Percentiles rank a stretch among this genome's conserved stretches.
phyloP scores from a whole-genome alignment of 2,329 filamentous ascomycete species.

The Lecanosticta acicola region DNA sequence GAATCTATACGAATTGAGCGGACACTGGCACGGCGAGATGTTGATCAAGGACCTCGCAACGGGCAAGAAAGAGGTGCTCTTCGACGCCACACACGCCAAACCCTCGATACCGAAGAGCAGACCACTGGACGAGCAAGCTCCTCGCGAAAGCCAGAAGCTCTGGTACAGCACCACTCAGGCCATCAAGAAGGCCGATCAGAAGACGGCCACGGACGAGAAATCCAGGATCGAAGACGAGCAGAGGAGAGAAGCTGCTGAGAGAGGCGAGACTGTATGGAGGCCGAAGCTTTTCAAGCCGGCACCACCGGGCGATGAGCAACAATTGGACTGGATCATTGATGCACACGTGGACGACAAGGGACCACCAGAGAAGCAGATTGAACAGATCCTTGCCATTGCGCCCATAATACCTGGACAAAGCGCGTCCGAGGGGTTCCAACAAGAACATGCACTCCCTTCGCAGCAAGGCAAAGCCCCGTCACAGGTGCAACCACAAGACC shows the following conservation, averaged over 20 bases:
- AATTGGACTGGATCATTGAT: conserved; percentile 91
- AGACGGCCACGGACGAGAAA: conserved; percentile 87
- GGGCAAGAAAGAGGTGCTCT: conserved; percentile 81
- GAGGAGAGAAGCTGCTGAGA: conserved; percentile 75
- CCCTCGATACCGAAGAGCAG: conserved; percentile 68
- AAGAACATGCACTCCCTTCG: conserved; percentile 15
- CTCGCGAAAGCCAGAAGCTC: conserved; percentile 81
- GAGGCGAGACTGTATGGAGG: conserved; percentile 76
- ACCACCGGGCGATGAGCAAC: conserved; percentile 60
- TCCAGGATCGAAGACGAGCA: conserved; percentile 93
- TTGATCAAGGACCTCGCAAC: conserved; percentile 78
- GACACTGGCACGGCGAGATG: conserved; percentile 94
- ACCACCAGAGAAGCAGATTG: conserved; percentile 58
- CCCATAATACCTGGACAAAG: conserved; percentile 78
- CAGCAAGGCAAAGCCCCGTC: conserved; percentile 15
- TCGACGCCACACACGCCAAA: conserved; percentile 74
- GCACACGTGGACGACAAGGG: conserved; percentile 65
- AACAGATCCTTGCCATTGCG: conserved; percentile 82
- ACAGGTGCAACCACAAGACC: neutral
- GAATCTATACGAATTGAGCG: conserved; percentile 82
- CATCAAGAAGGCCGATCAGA: conserved; percentile 79
- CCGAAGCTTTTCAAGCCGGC: conserved; percentile 79
- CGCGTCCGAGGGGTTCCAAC: conserved; percentile 25
- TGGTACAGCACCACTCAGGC: conserved; percentile 80
- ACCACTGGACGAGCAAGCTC: conserved; percentile 78